Evolutionary conservation across 169 alveolate genomes (phyloP).

Genomic region (Plasmodium vinckei): DNA sequence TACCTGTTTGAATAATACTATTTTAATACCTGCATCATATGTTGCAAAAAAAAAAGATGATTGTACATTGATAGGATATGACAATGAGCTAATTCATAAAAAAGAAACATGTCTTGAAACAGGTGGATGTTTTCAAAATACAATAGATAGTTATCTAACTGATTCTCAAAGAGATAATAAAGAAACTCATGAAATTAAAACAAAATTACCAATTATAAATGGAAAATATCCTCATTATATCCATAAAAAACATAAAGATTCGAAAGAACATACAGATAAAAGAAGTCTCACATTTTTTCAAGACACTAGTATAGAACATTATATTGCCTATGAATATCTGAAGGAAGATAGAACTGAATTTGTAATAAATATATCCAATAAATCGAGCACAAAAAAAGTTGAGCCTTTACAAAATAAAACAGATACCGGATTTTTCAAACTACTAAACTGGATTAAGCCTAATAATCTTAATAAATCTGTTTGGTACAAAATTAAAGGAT

Average conservation of each 20-base stretch:
- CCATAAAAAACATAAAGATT: slow-evolving; percentile 15
- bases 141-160: slow-evolving; percentile 37
- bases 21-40: slow-evolving; percentile 10
- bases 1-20: slow-evolving; percentile 31
- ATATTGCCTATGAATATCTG: slow-evolving; percentile 57
- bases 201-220: slow-evolving; percentile 56
- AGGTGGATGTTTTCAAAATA: slow-evolving; percentile 6
- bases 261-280: slow-evolving; percentile 3
- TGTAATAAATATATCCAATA: slow-evolving; percentile 12
- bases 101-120: slow-evolving; percentile 17
- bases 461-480: not conserved
- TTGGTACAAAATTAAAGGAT: not conserved
- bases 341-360: slow-evolving; percentile 58
- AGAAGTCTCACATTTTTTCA: slow-evolving; percentile 17
- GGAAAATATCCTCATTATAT: slow-evolving; percentile 72
- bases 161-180: slow-evolving; percentile 18
- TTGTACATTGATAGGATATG: slow-evolving; percentile 40
- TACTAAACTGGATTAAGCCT: no score
- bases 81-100: not conserved
- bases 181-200: slow-evolving; percentile 22
- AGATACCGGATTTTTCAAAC: not conserved
- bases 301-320: slow-evolving; percentile 22
- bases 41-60: slow-evolving; percentile 16
- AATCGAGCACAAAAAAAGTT: not conserved
- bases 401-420: not conserved